Evolutionary conservation across 768 basidiomycete species (phyloP).

Genomic region (Kondoa subrosea): DNA sequence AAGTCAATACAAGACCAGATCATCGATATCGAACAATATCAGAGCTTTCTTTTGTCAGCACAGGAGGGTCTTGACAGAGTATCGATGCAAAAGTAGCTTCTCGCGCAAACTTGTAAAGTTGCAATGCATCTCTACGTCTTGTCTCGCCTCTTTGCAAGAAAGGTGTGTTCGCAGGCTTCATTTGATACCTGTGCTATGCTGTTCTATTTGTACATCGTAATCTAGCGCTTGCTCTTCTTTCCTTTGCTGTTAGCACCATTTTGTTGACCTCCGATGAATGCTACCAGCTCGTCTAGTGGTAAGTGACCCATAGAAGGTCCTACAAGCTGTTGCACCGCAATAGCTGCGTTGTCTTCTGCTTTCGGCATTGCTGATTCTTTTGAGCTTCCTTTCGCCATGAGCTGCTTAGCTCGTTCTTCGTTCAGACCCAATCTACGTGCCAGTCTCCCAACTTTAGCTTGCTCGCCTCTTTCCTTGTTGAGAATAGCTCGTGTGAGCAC

Average conservation of each 20-base stretch:
- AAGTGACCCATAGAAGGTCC: not conserved
- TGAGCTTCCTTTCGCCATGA: not conserved
- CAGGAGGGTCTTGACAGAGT: not conserved
- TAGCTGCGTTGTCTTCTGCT: not conserved
- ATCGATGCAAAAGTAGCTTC: not conserved
- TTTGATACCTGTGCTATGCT: no score
- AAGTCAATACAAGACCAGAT: not conserved
- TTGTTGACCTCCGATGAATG: slow-evolving; percentile 1
- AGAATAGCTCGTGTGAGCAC: slow-evolving; percentile 3
- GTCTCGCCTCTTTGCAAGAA: no score
- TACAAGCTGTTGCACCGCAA: not conserved
- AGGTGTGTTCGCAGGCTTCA: no score
- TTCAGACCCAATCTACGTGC: slow-evolving; percentile 6
- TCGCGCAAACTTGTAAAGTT: no score
- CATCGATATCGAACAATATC: not conserved
- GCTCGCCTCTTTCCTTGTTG: slow-evolving; percentile 6
- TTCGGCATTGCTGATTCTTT: not conserved
- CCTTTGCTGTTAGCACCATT: not conserved
- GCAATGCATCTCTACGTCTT: no score
- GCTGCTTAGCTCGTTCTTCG: slow-evolving; percentile 11
- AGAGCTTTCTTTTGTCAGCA: not conserved
- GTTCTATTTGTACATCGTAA: no score
- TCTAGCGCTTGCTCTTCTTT: not conserved
- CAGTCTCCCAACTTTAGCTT: slow-evolving; percentile 5
- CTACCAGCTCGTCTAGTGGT: slow-evolving; percentile 6